Conservation (phyloP, 352 stramenopile genomes). For the Stephanocyclus meneghinianus region DNA sequence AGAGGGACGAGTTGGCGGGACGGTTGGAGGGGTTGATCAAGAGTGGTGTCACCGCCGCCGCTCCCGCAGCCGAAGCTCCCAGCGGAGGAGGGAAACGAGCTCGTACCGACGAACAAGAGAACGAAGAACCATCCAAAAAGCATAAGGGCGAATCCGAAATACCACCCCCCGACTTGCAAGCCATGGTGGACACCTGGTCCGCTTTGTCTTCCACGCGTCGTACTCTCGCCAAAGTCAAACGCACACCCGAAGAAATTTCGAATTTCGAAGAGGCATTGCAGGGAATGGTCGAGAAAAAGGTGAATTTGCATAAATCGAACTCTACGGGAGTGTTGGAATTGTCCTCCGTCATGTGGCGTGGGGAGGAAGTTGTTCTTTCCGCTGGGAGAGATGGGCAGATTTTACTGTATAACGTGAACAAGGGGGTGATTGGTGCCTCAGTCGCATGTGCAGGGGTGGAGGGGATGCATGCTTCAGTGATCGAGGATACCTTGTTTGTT, state of each 20-base stretch:
- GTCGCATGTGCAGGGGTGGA: conserved; percentile 36
- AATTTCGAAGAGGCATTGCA: conserved; percentile 7
- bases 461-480: conserved; percentile 44
- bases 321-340: conserved; percentile 56
- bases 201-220: conserved; percentile 57
- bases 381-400: conserved; percentile 75
- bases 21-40: conserved; percentile 62
- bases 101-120: background rate
- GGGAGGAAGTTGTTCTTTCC: conserved; percentile 61
- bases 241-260: conserved; percentile 18
- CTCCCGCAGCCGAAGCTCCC: background rate
- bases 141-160: conserved; percentile 27
- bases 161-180: conserved; percentile 50
- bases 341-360: background rate
- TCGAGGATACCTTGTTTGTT: conserved; percentile 21
- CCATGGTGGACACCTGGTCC: conserved; percentile 67
- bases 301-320: conserved; percentile 62
- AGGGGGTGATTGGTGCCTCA: conserved; percentile 39
- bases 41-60: background rate
- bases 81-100: background rate
- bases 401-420: conserved; percentile 68
- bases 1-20: conserved; percentile 77
- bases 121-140: conserved; percentile 18
- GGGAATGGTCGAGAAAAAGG: conserved; percentile 21
- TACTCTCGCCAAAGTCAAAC: conserved; percentile 42